Evolutionary conservation across 1,139 yeast species (phyloP).

Genomic region (Pichia sp.): DNA sequence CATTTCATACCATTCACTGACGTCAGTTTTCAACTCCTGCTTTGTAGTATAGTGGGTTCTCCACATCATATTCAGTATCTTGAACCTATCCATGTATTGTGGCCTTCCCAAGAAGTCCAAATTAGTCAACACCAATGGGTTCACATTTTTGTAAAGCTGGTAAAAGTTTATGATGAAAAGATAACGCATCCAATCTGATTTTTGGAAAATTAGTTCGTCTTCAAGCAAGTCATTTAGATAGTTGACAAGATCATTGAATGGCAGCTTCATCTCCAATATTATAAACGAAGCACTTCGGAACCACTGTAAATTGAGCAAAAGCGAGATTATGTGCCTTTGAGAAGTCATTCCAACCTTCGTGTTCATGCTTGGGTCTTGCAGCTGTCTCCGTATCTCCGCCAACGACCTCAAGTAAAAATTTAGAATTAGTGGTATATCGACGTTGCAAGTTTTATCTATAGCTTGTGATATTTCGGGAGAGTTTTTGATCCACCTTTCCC

Average conservation of each 20-base stretch:
- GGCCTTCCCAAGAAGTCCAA: slow-evolving; percentile 14
- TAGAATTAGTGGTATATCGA: slow-evolving; percentile 9
- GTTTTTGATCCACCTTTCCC: not conserved
- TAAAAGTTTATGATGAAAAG: slow-evolving; percentile 15
- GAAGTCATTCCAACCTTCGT: not conserved
- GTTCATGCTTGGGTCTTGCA: not conserved
- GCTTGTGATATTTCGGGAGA: slow-evolving; percentile 8
- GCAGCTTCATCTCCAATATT: slow-evolving; percentile 10
- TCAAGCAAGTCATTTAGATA: slow-evolving; percentile 15
- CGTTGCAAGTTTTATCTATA: slow-evolving; percentile 7
- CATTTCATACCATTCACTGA: slow-evolving; percentile 2
- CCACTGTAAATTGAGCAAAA: slow-evolving; percentile 19
- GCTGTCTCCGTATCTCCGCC: slow-evolving; percentile 10
- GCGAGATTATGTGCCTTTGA: not conserved
- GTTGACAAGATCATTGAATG: slow-evolving; percentile 17
- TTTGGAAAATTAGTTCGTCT: slow-evolving; percentile 12
- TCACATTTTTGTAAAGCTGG: slow-evolving; percentile 6
- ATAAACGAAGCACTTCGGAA: slow-evolving; percentile 20
- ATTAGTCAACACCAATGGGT: slow-evolving; percentile 14
- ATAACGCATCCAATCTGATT: slow-evolving; percentile 16
- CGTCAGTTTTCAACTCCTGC: slow-evolving; percentile 7
- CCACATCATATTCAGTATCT: slow-evolving; percentile 11
- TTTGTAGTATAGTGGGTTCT: slow-evolving; percentile 9
- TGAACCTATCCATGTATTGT: slow-evolving; percentile 7
- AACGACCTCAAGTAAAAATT: slow-evolving; percentile 14